Percentiles rank a stretch among this genome's conserved stretches.
Evolutionary conservation across 2,329 filamentous ascomycete genomes (phyloP).

Genomic region (Endoconidiophora polonica): DNA sequence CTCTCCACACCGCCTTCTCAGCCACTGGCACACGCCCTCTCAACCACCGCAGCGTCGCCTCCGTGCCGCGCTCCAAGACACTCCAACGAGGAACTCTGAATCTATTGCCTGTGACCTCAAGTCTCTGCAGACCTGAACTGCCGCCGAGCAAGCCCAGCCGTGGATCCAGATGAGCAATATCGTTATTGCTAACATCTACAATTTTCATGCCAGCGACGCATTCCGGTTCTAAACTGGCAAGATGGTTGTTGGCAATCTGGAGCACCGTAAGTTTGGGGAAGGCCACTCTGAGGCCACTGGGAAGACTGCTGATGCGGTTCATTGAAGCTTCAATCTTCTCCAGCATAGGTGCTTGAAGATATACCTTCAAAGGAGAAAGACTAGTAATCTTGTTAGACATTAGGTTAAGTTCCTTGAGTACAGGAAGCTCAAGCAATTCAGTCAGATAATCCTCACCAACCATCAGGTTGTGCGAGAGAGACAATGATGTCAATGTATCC

Average conservation of each 20-base stretch:
- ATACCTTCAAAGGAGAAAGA: conserved; percentile 45
- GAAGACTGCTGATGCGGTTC: conserved; percentile 62
- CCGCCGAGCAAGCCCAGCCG: conserved; percentile 62
- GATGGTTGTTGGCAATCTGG: conserved; percentile 62
- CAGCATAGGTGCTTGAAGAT: conserved; percentile 57
- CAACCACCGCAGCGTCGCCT: conserved; percentile 67
- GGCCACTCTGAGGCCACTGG: conserved; percentile 39
- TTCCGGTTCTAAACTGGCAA: conserved; percentile 56
- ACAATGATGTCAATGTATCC: conserved; percentile 52
- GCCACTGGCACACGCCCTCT: conserved; percentile 54
- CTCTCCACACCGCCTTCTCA: conserved; percentile 40
- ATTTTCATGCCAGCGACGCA: conserved; percentile 56
- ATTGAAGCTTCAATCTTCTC: conserved; percentile 65
- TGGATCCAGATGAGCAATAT: conserved; percentile 66
- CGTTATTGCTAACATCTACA: conserved; percentile 71
- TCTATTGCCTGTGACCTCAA: conserved; percentile 70
- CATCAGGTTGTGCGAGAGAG: conserved; percentile 60
- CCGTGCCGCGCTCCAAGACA: conserved; percentile 72
- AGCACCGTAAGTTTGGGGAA: conserved; percentile 60
- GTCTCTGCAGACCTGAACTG: conserved; percentile 37
- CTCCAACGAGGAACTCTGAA: conserved; percentile 79
- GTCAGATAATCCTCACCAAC: conserved; percentile 47
- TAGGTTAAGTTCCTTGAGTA: conserved; percentile 62
- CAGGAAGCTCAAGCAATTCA: conserved; percentile 51
- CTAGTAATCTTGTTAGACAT: conserved; percentile 56